Evolutionary conservation across 768 basidiomycete species (phyloP).

Genomic region (Russula ochroleuca): DNA sequence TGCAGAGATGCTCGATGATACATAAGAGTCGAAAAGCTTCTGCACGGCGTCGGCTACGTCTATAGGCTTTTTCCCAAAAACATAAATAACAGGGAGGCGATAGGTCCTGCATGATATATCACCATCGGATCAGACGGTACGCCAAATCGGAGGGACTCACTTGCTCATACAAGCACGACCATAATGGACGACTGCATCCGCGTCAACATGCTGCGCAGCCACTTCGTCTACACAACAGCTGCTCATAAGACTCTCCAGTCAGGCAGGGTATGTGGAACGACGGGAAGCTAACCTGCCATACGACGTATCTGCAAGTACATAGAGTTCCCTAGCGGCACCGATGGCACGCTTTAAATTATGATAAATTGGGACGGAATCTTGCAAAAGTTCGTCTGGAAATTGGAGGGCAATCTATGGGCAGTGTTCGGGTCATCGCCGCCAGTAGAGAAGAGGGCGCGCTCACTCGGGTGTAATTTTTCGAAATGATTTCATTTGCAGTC

Average conservation of each 20-base stretch:
- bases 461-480: slow-evolving; percentile 68
- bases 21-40: slow-evolving; percentile 39
- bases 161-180: slow-evolving; percentile 94
- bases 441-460: slow-evolving; percentile 29
- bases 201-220: slow-evolving; percentile 89
- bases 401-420: slow-evolving; percentile 73
- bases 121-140: not conserved
- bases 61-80: slow-evolving; percentile 74
- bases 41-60: slow-evolving; percentile 51
- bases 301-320: slow-evolving; percentile 95
- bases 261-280: not conserved
- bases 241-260: not conserved
- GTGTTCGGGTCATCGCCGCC: not conserved
- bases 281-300: slow-evolving; percentile 74
- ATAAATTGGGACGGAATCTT: slow-evolving; percentile 82
- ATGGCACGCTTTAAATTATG: slow-evolving; percentile 53
- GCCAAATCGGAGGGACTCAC: slow-evolving; percentile 37
- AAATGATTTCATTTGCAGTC: slow-evolving; percentile 56
- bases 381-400: slow-evolving; percentile 91
- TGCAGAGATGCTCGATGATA: slow-evolving; percentile 18
- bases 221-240: slow-evolving; percentile 98
- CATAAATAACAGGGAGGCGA: slow-evolving; percentile 83
- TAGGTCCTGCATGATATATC: slow-evolving; percentile 56
- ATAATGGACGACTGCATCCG: slow-evolving; percentile 89
- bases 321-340: slow-evolving; percentile 54